phyloP scores from a whole-genome alignment of 2,329 filamentous ascomycete species.

The Arthrobotrys conoides region DNA sequence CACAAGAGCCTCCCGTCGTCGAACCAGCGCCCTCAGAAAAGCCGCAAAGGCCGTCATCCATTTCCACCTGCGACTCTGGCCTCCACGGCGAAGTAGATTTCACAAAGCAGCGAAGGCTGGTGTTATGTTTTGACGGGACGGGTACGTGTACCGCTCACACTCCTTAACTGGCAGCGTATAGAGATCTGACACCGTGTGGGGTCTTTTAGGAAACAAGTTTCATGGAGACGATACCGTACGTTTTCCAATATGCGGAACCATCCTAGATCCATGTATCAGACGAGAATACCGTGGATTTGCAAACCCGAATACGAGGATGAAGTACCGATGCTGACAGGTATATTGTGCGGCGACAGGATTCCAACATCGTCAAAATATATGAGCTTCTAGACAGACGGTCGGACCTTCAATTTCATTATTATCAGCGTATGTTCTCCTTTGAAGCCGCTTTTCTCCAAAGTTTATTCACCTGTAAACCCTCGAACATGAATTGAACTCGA shows the following conservation, averaged over 20 bases:
- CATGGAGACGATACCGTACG: constrained; percentile 57
- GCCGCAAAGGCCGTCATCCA: constrained; percentile 46
- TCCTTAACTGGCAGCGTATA: neutral
- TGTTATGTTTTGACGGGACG: constrained; percentile 71
- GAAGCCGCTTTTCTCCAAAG: neutral
- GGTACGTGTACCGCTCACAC: constrained; percentile 66
- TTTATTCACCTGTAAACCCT: neutral
- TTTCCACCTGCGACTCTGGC: constrained; percentile 46
- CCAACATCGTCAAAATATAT: constrained; percentile 72
- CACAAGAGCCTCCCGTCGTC: constrained; percentile 5
- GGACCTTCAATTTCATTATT: constrained; percentile 70
- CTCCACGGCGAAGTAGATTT: constrained; percentile 47
- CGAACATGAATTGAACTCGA: neutral
- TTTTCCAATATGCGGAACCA: constrained; percentile 24
- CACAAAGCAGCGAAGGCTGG: constrained; percentile 67
- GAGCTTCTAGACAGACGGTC: constrained; percentile 69
- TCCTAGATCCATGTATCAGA: neutral
- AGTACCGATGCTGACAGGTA: constrained; percentile 63
- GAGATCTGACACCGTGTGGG: constrained; percentile 10
- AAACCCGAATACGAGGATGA: constrained; percentile 30
- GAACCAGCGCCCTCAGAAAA: constrained; percentile 30
- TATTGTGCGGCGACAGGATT: constrained; percentile 66
- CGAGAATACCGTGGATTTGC: constrained; percentile 3
- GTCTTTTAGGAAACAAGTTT: constrained; percentile 54
- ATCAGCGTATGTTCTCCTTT: constrained; percentile 66